Conservation (phyloP, 352 stramenopile species). For the Phytophthora sojae region DNA sequence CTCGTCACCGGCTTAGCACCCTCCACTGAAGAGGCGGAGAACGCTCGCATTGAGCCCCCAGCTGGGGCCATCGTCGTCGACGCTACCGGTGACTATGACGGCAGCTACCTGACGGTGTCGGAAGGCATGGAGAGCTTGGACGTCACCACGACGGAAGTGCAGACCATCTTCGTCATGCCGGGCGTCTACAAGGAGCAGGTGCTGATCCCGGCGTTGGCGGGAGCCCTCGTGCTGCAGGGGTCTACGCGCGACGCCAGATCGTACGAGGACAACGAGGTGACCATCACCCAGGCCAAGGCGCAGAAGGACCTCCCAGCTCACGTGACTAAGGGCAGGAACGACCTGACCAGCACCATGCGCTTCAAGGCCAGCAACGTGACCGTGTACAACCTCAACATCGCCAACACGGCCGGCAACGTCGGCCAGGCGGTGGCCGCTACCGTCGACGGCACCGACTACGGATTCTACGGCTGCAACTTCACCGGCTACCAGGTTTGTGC, state of each 20-base stretch:
- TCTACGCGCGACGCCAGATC: constrained; percentile 23
- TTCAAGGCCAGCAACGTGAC: constrained; percentile 29
- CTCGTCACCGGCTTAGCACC: not conserved
- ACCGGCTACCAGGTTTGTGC: constrained; percentile 14
- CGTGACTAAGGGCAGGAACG: constrained; percentile 17
- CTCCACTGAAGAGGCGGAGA: not conserved
- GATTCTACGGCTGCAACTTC: constrained; percentile 30
- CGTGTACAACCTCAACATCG: too few species aligned
- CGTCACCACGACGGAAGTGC: constrained; percentile 6
- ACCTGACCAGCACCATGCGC: constrained; percentile 22
- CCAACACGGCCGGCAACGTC: constrained; percentile 26
- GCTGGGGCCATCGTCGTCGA: constrained; percentile 23
- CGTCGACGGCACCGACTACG: constrained; percentile 16
- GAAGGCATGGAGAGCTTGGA: constrained; percentile 13
- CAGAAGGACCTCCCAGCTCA: constrained; percentile 25
- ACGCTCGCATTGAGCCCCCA: constrained; percentile 17
- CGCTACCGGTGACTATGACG: constrained; percentile 21
- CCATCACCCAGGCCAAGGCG: constrained; percentile 15
- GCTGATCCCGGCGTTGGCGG: constrained; percentile 7
- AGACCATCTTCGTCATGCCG: constrained; percentile 28
- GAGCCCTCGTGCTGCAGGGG: constrained; percentile 20
- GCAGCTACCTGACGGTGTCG: constrained; percentile 16
- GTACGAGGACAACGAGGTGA: constrained; percentile 29
- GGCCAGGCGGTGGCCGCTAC: constrained; percentile 23
- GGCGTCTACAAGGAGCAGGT: constrained; percentile 29